Conservation (phyloP, 345 rosid species). For the Eucalyptus regnans region DNA sequence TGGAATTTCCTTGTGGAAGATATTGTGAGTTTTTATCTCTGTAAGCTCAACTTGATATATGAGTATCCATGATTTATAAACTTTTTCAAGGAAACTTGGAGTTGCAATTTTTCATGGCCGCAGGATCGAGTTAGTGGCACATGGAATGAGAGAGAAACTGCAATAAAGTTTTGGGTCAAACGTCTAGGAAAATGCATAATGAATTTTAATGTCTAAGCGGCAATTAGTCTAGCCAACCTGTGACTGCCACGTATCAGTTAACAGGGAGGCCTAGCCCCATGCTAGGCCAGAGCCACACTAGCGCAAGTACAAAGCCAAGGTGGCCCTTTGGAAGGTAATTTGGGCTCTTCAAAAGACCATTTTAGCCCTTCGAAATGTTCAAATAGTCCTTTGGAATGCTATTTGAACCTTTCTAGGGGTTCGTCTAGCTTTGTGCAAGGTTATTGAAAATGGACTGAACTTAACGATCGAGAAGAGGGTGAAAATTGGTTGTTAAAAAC, state of each 20-base stretch:
- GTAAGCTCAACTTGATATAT: background rate
- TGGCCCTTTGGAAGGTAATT: background rate
- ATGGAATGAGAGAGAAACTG: background rate
- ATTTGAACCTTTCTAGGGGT: background rate
- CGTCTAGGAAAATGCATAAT: background rate
- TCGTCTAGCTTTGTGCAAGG: background rate
- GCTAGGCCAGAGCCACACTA: background rate
- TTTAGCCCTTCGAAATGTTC: background rate
- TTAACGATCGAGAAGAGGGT: background rate
- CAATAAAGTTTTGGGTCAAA: background rate
- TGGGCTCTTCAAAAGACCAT: background rate
- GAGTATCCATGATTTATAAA: background rate
- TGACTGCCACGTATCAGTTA: background rate
- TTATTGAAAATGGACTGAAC: background rate
- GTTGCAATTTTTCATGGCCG: background rate
- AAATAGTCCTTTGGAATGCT: background rate
- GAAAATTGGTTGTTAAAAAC: background rate
- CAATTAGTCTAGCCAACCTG: background rate
- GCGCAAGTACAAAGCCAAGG: background rate
- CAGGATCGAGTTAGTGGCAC: background rate
- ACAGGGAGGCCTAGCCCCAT: background rate
- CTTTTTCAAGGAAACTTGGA: background rate
- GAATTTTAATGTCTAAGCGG: background rate
- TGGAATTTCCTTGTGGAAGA: background rate
- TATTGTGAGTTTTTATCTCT: background rate